Evolutionary conservation across 2,329 filamentous ascomycete genomes (phyloP), one percentile per base, ranked within the genome.

Genomic region (Tympanopsis confertula): DNA sequence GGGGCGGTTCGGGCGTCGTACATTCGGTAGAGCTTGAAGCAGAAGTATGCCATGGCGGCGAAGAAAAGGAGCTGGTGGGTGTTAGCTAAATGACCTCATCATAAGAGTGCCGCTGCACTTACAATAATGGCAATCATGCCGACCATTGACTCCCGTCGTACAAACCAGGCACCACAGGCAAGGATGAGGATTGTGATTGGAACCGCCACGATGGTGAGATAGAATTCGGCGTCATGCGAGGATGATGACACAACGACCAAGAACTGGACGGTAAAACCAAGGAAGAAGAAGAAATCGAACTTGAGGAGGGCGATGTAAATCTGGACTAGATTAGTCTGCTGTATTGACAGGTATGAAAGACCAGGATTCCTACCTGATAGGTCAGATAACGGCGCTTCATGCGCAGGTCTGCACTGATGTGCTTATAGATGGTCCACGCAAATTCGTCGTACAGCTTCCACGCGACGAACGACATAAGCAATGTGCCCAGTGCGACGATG

Each of bases 251-350:
- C 87, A 41, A 96, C 83, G 49, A 98, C 89, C 38, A 96, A 74
- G 59, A 98, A 98, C 55, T 98, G 91, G 35, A 98, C 86, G 5
- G 91, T 96, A 59, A 98, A 98, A 39, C 89, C 91, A 37, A 98
- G 77, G 71, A 98, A 98, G 69, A 98, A 96, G 77, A 98, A 98
- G 63, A 98, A 96, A 63, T 98, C 91, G 58, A 98, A 98, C 62
- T 98, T 98, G 46, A 98, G 73, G 10, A 98, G 74, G 26, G 91
- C 86, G 52, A 98, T 95, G 61, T 95, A 98, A 58, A 98, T 88
- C 88, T 94, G 44, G 4, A 19, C 7, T 1, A 19, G 14, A 42
- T 45, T 57, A 50, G 43, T 41, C 30, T 13, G n/a, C 13, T 36
- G 5, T 3, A 10, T 29, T 10, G 5, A 17, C 7, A 7, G 30